These are phyloP conservation scores for Flaveria ramosissima DNA, from an alignment of 129 eudicot genomes.

Conservation along the genomic window DNA sequence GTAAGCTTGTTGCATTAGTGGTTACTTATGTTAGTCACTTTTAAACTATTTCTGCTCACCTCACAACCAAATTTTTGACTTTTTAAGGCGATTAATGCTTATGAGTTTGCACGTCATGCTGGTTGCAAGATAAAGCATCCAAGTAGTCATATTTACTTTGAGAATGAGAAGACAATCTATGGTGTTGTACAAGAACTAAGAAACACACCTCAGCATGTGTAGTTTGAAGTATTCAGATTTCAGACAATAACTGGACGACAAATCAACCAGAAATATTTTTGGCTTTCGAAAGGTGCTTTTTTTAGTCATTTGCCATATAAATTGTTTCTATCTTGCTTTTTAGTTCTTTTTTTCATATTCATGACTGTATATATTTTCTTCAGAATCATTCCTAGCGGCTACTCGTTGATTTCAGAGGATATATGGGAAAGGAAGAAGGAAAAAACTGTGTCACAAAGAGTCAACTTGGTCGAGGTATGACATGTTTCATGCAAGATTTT, in stretches of 20 bases:
- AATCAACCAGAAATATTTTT: slow-evolving; percentile 51
- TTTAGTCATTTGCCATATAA: not conserved
- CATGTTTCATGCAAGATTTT: slow-evolving; percentile 15
- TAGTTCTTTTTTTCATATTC: not conserved
- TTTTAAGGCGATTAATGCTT: slow-evolving; percentile 45
- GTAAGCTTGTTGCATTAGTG: too few species aligned
- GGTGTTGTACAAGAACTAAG: slow-evolving; percentile 61
- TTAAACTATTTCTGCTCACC: not conserved
- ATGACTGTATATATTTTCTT: slow-evolving; percentile 11
- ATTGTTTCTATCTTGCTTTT: not conserved
- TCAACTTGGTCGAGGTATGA: slow-evolving; percentile 33
- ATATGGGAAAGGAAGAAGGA: slow-evolving; percentile 50
- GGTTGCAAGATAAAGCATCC: slow-evolving; percentile 61
- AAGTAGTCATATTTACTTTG: slow-evolving; percentile 61
- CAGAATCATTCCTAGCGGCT: slow-evolving; percentile 56
- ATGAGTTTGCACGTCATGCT: slow-evolving; percentile 61
- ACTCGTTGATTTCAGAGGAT: slow-evolving; percentile 57
- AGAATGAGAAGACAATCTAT: slow-evolving; percentile 55
- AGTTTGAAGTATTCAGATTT: slow-evolving; percentile 44
- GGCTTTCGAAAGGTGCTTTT: slow-evolving; percentile 45
- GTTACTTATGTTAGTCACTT: too few species aligned
- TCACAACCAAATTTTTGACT: slow-evolving; percentile 18
- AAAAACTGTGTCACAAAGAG: slow-evolving; percentile 25
- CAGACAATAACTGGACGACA: slow-evolving; percentile 57
- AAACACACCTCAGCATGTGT: slow-evolving; percentile 51